Base-by-base conservation (phyloP, 1,284 basidiomycete species). In the Ceratobasidium sp. region DNA sequence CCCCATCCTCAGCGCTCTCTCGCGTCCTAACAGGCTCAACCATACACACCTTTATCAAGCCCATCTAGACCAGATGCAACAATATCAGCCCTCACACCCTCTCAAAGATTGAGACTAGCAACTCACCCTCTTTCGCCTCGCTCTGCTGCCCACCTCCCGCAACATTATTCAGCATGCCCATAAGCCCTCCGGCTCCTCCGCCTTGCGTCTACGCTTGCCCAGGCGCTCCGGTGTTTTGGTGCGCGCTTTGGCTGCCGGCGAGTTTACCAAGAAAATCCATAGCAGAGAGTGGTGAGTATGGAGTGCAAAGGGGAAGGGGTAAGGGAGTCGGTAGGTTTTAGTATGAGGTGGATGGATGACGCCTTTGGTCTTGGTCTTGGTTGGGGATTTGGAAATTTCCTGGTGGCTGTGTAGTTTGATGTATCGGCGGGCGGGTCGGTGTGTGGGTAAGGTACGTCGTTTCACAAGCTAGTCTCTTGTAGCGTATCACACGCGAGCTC, bases 111-210 rank as follows among this genome's bases (percentile, higher is more conserved):
- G 47, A 27, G 17, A 17, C n/a, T 17, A 17, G 9, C 14, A 15
- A 75, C 77, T 14, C 54, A 78, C 77, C 76, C 54, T 77, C 77
- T 44, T 78, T 78, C 31, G 71, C 75, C 60, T 78, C 77, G 33
- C 74, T 66, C 14, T 59, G 15, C 59, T 76, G 73, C 9, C 77
- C 77, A 48, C 77, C 77, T 22, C 77, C 77, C 11, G 74, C 66
- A 22, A 57, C 66, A 41, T 64, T 71, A 33, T 77, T 78, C 62
- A 78, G 19, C 19, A 64, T 57, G 50, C 76, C 76, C 75, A 75
- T 75, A 15, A 75, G 11, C 2, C 74, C 74, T 22, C 74, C 74
- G 15, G 54, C 56, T 4, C 54, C 53, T 17, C 56, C 53, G n/a
- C 57, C 57, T n/a, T 64, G 57, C 29, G 47, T 44, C 29, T 62